phyloP scores from a whole-genome alignment of 2,329 filamentous ascomycete species.

The Periconia digitata region DNA sequence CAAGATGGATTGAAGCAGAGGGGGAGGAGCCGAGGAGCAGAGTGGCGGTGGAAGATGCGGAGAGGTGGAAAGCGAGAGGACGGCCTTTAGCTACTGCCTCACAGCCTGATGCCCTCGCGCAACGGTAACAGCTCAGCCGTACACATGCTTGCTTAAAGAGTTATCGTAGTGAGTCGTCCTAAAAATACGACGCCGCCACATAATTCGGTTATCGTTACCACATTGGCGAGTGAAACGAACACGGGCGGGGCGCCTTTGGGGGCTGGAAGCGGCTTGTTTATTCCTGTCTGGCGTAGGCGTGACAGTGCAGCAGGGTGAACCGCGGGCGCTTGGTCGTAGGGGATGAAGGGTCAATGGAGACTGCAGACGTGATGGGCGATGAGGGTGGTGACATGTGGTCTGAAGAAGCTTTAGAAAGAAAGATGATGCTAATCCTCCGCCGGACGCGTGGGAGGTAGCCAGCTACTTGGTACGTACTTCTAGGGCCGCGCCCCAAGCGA shows the following conservation, averaged over 20 bases:
- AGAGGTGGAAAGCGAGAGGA: no score
- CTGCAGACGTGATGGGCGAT: not conserved
- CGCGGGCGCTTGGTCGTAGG: not conserved
- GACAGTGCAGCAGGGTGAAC: not conserved
- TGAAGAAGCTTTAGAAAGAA: conserved; percentile 4
- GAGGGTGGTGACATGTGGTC: not conserved
- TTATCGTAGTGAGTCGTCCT: not conserved
- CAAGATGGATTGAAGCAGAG: no score
- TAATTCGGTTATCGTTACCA: conserved; percentile 5
- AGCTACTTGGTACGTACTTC: not conserved
- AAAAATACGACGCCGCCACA: conserved; percentile 21
- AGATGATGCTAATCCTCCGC: not conserved
- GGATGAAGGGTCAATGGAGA: not conserved
- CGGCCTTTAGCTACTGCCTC: no score
- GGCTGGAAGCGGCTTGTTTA: conserved; percentile 2
- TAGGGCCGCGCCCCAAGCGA: no score
- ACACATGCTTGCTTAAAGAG: not conserved
- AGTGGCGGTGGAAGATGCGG: no score
- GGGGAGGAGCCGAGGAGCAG: no score
- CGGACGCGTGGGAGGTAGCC: not conserved
- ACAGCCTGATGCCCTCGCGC: no score
- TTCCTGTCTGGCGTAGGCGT: not conserved
- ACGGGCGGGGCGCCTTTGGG: conserved; percentile 8
- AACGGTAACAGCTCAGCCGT: not conserved
- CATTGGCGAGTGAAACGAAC: conserved; percentile 3